Evolutionary conservation across 805 yeast species (phyloP), one percentile per base, ranked within the genome.

Genomic region (Ogataea nitratoaversa): DNA sequence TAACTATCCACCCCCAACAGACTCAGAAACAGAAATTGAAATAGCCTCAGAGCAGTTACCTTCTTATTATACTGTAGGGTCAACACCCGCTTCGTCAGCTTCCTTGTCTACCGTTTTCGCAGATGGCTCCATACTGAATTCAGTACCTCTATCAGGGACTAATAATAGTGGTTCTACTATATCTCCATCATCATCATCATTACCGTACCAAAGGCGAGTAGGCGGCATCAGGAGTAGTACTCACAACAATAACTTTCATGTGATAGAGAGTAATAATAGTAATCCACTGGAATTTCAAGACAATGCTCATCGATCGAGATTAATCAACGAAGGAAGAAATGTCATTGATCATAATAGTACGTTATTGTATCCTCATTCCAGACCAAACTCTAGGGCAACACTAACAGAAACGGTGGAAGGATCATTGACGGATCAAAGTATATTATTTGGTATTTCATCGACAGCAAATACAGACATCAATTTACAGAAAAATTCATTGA

Each of bases 1-100:
- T 2, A 67, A 64, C 34, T 59, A 56, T 29, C 72, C 71, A 6
- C 72, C 72, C 2, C 70, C 69, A 7, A 61, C 67, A 6, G 60
- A 56, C 29, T 53, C 60, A 2, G 60, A 56, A 43, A 43, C 51
- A 20, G 59, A 56, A 41, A 32, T 45, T 18, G 58, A 52, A 30
- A 16, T 38, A 6, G 17, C 16, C 19, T 23, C 11, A 8, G 44
- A 46, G 13, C 17, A 13, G 5, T 34, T 47, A 25, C 52, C 56
- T 3, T 41, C 41, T 8, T 46, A 47, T 22, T 19, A 29, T 19
- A n/a, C 29, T 2, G 19, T 25, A n/a, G 29, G 37, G 18, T 32
- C 34, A 11, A 32, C 31, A 23, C 41, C 42, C 19, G 38, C 52
- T 8, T 47, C 53, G 24, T 44, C 50, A 36, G 29, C 47, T 14